Conservation (phyloP, 2,329 filamentous ascomycete genomes). For the Cladosporium sp. region DNA sequence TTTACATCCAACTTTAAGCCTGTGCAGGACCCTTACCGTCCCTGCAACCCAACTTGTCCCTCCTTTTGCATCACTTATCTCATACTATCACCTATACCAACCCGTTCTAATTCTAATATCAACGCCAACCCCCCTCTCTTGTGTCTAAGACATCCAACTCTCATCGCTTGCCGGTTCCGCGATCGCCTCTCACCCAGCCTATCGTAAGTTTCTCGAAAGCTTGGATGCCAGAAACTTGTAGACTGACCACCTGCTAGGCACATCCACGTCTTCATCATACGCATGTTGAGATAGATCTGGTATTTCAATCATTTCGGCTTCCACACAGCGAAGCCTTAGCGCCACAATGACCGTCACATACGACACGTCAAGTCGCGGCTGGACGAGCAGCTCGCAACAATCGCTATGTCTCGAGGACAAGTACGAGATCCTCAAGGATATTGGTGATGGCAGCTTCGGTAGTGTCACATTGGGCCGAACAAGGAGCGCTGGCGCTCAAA, state of each 20-base stretch:
- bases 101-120: slow-evolving; percentile 33
- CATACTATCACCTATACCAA: slow-evolving; percentile 27
- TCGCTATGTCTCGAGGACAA: slow-evolving; percentile 76
- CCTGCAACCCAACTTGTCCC: slow-evolving; percentile 16
- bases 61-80: slow-evolving; percentile 27
- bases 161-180: slow-evolving; percentile 1
- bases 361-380: slow-evolving; percentile 70
- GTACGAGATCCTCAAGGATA: slow-evolving; percentile 96
- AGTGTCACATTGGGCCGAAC: slow-evolving; percentile 92
- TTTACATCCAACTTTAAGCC: slow-evolving; percentile 40
- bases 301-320: slow-evolving; percentile 6
- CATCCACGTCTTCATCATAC: slow-evolving; percentile 6
- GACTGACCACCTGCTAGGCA: slow-evolving; percentile 19
- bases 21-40: slow-evolving; percentile 33
- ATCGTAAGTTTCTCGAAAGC: slow-evolving; percentile 10
- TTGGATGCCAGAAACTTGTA: slow-evolving; percentile 12
- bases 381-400: slow-evolving; percentile 52
- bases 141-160: slow-evolving; percentile 23
- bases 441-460: slow-evolving; percentile 97
- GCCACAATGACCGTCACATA: slow-evolving; percentile 70
- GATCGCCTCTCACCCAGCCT: slow-evolving; percentile 12
- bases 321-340: slow-evolving; percentile 15
- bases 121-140: slow-evolving; percentile 21
- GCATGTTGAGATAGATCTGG: slow-evolving; percentile 22
- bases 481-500: slow-evolving; percentile 81